phyloP scores from a whole-genome alignment of 768 basidiomycete species.

The Leccinum disarticulatum region DNA sequence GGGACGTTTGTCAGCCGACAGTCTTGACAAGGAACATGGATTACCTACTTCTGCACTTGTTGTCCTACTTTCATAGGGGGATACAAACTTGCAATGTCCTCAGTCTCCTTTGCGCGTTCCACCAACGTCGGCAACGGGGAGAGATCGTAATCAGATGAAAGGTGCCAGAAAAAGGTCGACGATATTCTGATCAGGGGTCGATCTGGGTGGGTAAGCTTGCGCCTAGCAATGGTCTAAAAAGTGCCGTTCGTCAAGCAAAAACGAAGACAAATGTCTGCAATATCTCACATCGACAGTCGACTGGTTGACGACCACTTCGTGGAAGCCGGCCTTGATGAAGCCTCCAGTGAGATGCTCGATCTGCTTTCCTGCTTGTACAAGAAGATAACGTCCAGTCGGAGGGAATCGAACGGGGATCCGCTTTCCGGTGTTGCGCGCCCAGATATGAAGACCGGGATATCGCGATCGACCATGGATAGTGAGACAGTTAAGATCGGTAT shows the following conservation, averaged over 20 bases:
- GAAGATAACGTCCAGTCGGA: constrained; percentile 70
- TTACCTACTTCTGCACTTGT: constrained; percentile 76
- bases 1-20: constrained; percentile 13
- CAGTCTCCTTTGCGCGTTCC: constrained; percentile 44
- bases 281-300: constrained; percentile 64
- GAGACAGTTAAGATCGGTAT: constrained; percentile 91
- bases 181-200: constrained; percentile 95
- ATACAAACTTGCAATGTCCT: constrained; percentile 45
- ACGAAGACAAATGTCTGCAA: too few species aligned
- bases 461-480: constrained; percentile 88
- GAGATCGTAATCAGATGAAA: constrained; percentile 84
- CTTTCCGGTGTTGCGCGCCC: constrained; percentile 93
- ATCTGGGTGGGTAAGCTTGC: constrained; percentile 57
- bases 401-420: constrained; percentile 88
- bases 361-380: constrained; percentile 96
- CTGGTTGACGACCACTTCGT: constrained; percentile 91
- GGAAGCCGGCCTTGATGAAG: constrained; percentile 87
- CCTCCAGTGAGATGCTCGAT: constrained; percentile 86
- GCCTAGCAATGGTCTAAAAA: constrained; percentile 58
- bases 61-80: constrained; percentile 81
- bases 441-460: constrained; percentile 88
- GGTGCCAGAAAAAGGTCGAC: constrained; percentile 95
- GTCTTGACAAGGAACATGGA: neutral
- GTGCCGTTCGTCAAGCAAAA: neutral
- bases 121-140: constrained; percentile 57